Percentiles rank a stretch among this genome's conserved stretches.
Conservation (phyloP, 257 asterid genomes). For the Anisodus acutangulus region DNA sequence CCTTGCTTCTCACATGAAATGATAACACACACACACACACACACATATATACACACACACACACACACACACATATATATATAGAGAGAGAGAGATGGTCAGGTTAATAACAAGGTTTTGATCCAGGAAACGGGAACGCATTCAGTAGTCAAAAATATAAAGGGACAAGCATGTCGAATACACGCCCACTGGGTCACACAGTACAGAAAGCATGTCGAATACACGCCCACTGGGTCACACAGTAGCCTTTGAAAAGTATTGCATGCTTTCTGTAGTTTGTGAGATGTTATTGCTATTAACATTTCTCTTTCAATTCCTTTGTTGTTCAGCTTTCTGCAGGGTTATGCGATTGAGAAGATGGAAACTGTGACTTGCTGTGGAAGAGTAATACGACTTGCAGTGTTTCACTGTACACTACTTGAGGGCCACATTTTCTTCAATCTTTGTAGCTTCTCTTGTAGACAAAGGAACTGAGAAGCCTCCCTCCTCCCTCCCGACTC, state of each 20-base stretch:
- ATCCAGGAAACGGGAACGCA: background rate
- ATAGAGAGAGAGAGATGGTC: background rate
- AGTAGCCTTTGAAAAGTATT: background rate
- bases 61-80: too few relatives aligned
- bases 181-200: background rate
- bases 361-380: background rate
- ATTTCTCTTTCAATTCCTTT: constrained; percentile 8
- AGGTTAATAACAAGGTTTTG: background rate
- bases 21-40: background rate
- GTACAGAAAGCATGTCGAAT: background rate
- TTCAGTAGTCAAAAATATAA: background rate
- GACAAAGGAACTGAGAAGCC: background rate
- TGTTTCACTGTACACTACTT: too few relatives aligned
- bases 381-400: too few relatives aligned
- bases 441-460: background rate
- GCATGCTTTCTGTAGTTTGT: background rate
- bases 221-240: background rate
- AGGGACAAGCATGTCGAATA: background rate
- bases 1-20: background rate
- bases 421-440: background rate
- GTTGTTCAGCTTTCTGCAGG: background rate
- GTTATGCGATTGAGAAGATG: background rate
- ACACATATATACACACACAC: too few relatives aligned
- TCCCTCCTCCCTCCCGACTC: background rate
- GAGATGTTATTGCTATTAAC: background rate